Evolutionary conservation across 305 asterid genomes (phyloP), one percentile per base, ranked within the genome.

Genomic region (Rubia tinctorum): DNA sequence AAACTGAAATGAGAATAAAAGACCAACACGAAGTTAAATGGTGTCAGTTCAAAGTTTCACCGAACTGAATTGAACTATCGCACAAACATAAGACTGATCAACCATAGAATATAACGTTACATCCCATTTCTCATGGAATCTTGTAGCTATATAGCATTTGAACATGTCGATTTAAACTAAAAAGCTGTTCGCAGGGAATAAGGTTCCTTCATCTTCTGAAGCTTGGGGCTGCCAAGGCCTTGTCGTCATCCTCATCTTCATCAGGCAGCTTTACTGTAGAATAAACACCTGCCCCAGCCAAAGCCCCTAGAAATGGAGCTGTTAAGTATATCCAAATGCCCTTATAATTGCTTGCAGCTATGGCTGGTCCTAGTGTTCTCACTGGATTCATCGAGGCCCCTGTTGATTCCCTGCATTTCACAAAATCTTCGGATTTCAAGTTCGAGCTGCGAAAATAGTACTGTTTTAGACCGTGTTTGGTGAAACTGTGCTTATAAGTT

Each of bases 321-420:
- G 88, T 89, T 6, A 92, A 82, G 88, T 92, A 92, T 9, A 92
- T 74, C 98, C 97, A 92, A 42, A 92, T 85, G 64, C 80, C 96
- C 74, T 77, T 84, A 25, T 80, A 92, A 84, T 92, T 89, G 88
- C 83, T 87, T 22, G 88, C 89, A 40, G 87, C 95, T 74, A 88
- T 82, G 43, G 96, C 96, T 34, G 97, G 96, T 30, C 96, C 96
- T 13, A 92, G 79, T 17, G 89, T 90, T 67, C 96, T 85, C 69
- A 87, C 96, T 45, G 97, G 97, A 73, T 92, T 92, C 97, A 92
- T 92, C 17, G 96, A 90, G 40, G 85, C 98, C 59, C 98, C 98
- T 0, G 93, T 88, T 53, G 86, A 79, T 69, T 82, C 80, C 76
- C 98, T 92, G 84, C 25, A 53, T 17, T 18, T 6, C 22, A 14